These are phyloP conservation scores for Lagenaria siceraria DNA, from an alignment of 306 rosid species.

Conservation along the genomic window DNA sequence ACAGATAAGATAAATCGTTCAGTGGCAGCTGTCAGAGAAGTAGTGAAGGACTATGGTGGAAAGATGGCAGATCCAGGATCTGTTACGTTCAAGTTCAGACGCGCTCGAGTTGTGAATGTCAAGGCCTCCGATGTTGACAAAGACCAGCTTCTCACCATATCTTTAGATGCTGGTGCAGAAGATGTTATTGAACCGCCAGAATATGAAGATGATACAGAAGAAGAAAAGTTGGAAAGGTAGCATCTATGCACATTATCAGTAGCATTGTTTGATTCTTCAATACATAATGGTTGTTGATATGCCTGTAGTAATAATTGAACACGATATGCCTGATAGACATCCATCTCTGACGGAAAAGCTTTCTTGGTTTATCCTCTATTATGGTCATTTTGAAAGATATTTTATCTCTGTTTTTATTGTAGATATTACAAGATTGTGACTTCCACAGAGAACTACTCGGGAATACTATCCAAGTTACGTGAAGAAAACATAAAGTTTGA, in stretches of 20 bases:
- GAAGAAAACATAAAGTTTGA: constrained; percentile 64
- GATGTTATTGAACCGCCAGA: constrained; percentile 79
- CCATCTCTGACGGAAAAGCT: not conserved
- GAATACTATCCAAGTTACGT: constrained; percentile 53
- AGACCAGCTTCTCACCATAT: constrained; percentile 63
- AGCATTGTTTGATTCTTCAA: not conserved
- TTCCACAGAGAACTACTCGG: constrained; percentile 64
- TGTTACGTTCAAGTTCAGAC: constrained; percentile 71
- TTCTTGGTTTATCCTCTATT: not conserved
- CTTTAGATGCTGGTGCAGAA: constrained; percentile 85
- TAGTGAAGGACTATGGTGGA: constrained; percentile 77
- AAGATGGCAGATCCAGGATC: constrained; percentile 97
- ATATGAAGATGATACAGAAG: constrained; percentile 76
- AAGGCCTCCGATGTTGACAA: constrained; percentile 59
- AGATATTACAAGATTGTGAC: constrained; percentile 81
- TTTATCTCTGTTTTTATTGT: constrained; percentile 21
- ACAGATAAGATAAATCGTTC: constrained; percentile 80
- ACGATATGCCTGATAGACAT: not conserved
- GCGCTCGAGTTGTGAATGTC: constrained; percentile 61
- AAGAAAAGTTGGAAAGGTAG: constrained; percentile 65
- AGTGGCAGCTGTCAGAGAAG: constrained; percentile 72
- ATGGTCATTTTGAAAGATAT: not conserved
- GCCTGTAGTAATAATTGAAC: not conserved
- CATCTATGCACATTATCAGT: not conserved
- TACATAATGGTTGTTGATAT: not conserved